Evolutionary conservation across 2,329 filamentous ascomycete species (phyloP), one percentile per base, ranked within the genome.

Genomic region (Claviceps pazoutovae): DNA sequence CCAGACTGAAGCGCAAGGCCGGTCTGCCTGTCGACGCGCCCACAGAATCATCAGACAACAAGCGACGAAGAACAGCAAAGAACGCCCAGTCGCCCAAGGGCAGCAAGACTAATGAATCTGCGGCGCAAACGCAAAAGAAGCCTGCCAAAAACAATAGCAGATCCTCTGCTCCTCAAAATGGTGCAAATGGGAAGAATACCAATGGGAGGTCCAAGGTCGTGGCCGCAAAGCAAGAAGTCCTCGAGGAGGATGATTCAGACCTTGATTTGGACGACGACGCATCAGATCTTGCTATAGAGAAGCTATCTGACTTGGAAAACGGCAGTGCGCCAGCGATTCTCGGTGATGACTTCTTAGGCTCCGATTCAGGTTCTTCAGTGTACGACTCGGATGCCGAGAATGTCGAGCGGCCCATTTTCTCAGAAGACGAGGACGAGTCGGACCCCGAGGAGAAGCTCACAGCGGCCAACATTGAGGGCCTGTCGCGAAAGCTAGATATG

Each of bases 391-490:
- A 88, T 58, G 76, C 80, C 42, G 79, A 80, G 17, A 66, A 69
- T 52, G 59, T 3, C 68, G 64, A 76, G 58, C 67, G 66, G 55
- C 71, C 83, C 57, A 88, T 95, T 74, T 98, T 95, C 74, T 97
- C 93, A 0, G 93, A 97, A 57, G 91, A 97, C 62, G 89, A 94
- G 60, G 87, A 91, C 57, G 84, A 89, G 49, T 90, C 86, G 1
- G 88, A 94, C 60, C 84, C 82, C 5, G 88, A 95, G 69, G 90
- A 96, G 70, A 84, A 83, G 65, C 77, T 98, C 58, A 98, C 88
- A 49, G 90, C 90, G 1, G 93, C 93, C 56, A 98, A 98, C 68
- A 97, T 98, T 56, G 93, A 85, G 61, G 93, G 93, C 53, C 73
- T 98, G 52, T 90, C 91, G 51, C 78, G 82, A 60, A 91, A 89